Evolutionary conservation across 805 yeast species (phyloP), one percentile per base, ranked within the genome.

Genomic region (Kluyveromyces lactis): DNA sequence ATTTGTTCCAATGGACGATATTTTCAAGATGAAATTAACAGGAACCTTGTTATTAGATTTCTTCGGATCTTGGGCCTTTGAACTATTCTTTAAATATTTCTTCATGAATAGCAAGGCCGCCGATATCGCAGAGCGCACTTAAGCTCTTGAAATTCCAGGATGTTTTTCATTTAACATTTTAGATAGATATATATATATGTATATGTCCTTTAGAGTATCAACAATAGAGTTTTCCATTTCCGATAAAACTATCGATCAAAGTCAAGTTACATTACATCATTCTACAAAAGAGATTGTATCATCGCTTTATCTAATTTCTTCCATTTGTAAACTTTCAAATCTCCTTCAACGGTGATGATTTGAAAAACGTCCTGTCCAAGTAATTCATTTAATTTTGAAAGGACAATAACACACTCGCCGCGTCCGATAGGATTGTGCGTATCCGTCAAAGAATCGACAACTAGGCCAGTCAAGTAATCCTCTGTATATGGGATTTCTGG

Each of bases 81-180:
- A 92, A 66, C 47, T 78, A 37, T 73, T 73, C n/a, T 75, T 92
- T 67, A 92, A 92, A 62, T 68, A 70, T 56, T 77, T 81, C 66
- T 90, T 86, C 64, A 82, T 84, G 85, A 95, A 92, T 62, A 86
- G 78, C 53, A 81, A 81, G 53, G 86, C 97, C 37, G 85, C 95
- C 43, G 96, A 90, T 56, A 92, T 90, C 62, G 95, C 97, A 4
- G 31, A 47, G 2, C 64, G 63, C 40, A 51, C 47, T 35, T 47
- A 29, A 21, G 29, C 29, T 9, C 24, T 9, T 9, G 24, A 6
- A 21, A 21, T 6, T n/a, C 24, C 24, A 21, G 9, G 6, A 21
- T 21, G 9, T 9, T 21, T 21, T 21, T 21, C 8, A 21, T n/a
- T 17, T 37, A 30, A 24, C 15, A 18, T 30, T 29, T 16, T n/a